Evolutionary conservation across 2,329 filamentous ascomycete genomes (phyloP), one percentile per base, ranked within the genome.

Genomic region (Tolypocladium amazonense): DNA sequence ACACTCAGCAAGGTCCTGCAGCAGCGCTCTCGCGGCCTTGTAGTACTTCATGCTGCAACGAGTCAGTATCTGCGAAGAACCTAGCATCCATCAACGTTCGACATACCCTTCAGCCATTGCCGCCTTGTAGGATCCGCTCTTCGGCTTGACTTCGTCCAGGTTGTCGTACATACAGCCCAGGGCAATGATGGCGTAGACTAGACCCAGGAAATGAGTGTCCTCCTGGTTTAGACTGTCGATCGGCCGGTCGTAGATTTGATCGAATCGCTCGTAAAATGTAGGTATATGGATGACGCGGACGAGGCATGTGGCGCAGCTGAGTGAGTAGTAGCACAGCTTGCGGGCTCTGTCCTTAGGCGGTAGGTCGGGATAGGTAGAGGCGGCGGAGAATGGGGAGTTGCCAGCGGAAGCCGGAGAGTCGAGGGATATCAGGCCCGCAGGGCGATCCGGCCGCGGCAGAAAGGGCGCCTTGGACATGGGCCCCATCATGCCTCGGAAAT

Each of bases 221-320:
- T 86, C 83, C 58, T 83, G 81, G 8, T 79, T 81, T 65, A 85
- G 84, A 58, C 79, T 80, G 27, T 88, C 83, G 12, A 81, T 77
- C 1, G 88, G 79, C 27, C 79, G 85, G 64, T 88, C 84, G 72
- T 96, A 97, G 45, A 97, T 80, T 59, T 82, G 82, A 65, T 96
- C 87, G 63, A 96, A 81, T 67, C 84, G 86, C 61, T 83, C 81
- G 74, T 88, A 91, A 70, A 96, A 97, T 0, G 85, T 85, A 0
- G 92, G 92, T 56, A 89, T 79, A 68, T 97, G 92, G 6, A 96
- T 83, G 59, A 93, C 87, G 43, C 89, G 84, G 27, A 85, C 72
- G 1, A 86, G 73, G 61, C 81, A 82, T 2, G 82, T 85, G 11
- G 81, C 83, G 61, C 79, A 82, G 65, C 79, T 79, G 18, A 86